Percentiles rank a stretch among this genome's conserved stretches.
Evolutionary conservation across 768 basidiomycete species (phyloP).

Genomic region (Hygrophoropsis aurantiaca): DNA sequence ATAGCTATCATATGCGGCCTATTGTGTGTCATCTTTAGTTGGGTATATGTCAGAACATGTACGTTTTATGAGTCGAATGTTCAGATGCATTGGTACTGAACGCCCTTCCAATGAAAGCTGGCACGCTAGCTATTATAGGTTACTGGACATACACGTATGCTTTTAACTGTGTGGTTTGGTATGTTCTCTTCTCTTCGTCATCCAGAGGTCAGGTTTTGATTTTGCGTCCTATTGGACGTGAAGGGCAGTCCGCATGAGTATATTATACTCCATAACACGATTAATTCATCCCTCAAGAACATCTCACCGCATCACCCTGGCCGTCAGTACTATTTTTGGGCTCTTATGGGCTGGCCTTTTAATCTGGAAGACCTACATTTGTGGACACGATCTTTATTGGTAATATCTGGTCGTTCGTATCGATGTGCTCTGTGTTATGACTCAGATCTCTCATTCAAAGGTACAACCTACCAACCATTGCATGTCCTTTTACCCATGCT

Average conservation of each 20-base stretch:
- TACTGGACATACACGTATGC: conserved; percentile 9
- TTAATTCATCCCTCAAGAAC: conserved; percentile 11
- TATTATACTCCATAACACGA: conserved; percentile 20
- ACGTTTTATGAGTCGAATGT: neutral
- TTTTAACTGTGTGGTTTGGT: conserved; percentile 16
- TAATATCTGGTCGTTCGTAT: too few species aligned
- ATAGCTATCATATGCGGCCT: conserved; percentile 9
- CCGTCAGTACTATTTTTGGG: conserved; percentile 7
- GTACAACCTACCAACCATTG: too few species aligned
- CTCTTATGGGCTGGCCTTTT: conserved; percentile 17
- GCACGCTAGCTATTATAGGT: conserved; percentile 5
- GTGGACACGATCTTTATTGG: neutral
- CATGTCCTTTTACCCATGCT: too few species aligned
- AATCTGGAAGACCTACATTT: conserved; percentile 1
- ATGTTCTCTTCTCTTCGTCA: neutral
- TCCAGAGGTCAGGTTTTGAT: neutral
- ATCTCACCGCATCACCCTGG: neutral
- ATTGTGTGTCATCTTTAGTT: conserved; percentile 10
- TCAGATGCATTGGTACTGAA: conserved; percentile 2
- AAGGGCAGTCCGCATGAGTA: conserved; percentile 22
- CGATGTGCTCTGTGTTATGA: too few species aligned
- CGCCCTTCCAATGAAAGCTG: conserved; percentile 5
- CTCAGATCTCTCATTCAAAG: too few species aligned
- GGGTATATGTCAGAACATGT: conserved; percentile 10
- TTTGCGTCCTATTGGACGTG: neutral